A percentile compares a stretch with the other conserved stretches of the same genome.
These are phyloP conservation scores for Malassezia vespertilionis DNA, from an alignment of 1,284 basidiomycete genomes.

Conservation along the genomic window DNA sequence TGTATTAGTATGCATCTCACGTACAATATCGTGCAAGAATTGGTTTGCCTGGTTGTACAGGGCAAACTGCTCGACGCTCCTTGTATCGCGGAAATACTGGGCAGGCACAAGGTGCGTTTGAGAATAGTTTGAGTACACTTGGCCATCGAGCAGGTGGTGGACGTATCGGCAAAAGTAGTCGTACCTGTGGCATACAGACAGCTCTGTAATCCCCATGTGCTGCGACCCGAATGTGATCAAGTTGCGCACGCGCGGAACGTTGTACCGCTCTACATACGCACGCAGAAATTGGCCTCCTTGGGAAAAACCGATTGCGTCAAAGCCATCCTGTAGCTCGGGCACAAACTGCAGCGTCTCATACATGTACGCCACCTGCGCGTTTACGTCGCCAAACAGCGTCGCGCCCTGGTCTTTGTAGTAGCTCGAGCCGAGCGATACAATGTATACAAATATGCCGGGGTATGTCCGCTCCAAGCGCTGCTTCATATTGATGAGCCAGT, in stretches of 20 bases:
- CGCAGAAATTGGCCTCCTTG: conserved; percentile 57
- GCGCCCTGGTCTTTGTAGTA: conserved; percentile 63
- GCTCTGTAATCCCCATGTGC: conserved; percentile 60
- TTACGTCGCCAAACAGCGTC: conserved; percentile 65
- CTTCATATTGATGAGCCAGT: conserved; percentile 57
- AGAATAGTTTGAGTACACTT: conserved; percentile 59
- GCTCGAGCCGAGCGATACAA: conserved; percentile 49
- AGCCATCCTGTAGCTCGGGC: conserved; percentile 60
- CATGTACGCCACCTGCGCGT: conserved; percentile 60
- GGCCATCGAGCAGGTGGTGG: conserved; percentile 59
- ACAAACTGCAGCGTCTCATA: conserved; percentile 60
- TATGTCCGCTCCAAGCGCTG: conserved; percentile 60
- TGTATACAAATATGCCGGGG: conserved; percentile 76
- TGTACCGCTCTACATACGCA: conserved; percentile 75
- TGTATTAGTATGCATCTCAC: neutral
- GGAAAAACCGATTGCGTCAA: conserved; percentile 42
- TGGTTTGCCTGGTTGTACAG: conserved; percentile 61
- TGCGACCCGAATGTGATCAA: conserved; percentile 61
- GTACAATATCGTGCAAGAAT: conserved; percentile 49
- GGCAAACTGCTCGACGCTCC: conserved; percentile 53
- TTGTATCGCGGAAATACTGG: conserved; percentile 82
- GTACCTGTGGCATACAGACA: conserved; percentile 60
- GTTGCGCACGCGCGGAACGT: conserved; percentile 49
- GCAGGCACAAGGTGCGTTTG: conserved; percentile 54
- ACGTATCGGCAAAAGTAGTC: conserved; percentile 56